These are phyloP conservation scores for Cyberlindnera meyerae DNA, from an alignment of 805 yeast genomes.

Conservation along the genomic window DNA sequence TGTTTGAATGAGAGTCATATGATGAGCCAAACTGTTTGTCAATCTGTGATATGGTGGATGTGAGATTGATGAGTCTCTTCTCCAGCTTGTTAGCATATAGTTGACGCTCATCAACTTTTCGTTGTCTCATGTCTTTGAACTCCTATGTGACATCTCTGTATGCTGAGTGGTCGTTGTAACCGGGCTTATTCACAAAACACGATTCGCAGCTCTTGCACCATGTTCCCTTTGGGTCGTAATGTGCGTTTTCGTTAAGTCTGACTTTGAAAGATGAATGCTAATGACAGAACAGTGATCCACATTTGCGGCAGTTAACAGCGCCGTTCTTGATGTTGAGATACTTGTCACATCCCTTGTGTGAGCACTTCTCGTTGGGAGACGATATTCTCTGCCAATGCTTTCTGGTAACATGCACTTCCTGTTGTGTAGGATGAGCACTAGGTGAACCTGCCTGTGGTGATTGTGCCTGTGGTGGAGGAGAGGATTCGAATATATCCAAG, in stretches of 20 bases:
- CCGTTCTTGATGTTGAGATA: conserved; percentile 49
- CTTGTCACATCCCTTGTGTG: conserved; percentile 36
- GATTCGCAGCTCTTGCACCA: conserved; percentile 67
- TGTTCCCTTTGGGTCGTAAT: conserved; percentile 48
- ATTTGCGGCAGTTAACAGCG: conserved; percentile 64
- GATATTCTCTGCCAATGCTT: conserved; percentile 60
- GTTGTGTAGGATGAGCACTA: too few relatives aligned
- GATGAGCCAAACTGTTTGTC: conserved; percentile 21
- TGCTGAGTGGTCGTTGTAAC: conserved; percentile 44
- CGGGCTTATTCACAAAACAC: conserved; percentile 57
- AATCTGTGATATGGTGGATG: conserved; percentile 26
- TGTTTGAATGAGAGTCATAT: conserved; percentile 20
- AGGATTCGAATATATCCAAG: conserved; percentile 52
- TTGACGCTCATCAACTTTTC: conserved; percentile 42
- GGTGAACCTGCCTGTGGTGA: too few relatives aligned
- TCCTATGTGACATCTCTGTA: conserved; percentile 38
- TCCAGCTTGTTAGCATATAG: conserved; percentile 55
- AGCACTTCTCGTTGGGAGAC: conserved; percentile 38
- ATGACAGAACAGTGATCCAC: conserved; percentile 70
- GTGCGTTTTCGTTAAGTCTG: conserved; percentile 43
- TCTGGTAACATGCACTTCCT: conserved; percentile 38
- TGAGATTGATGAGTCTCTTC: conserved; percentile 49
- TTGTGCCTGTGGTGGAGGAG: too few relatives aligned
- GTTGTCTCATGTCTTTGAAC: conserved; percentile 40
- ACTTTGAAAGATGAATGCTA: conserved; percentile 53